These are phyloP conservation scores for Cordyceps cateniannulata DNA, from an alignment of 2,329 filamentous ascomycete species.

Conservation along the genomic window DNA sequence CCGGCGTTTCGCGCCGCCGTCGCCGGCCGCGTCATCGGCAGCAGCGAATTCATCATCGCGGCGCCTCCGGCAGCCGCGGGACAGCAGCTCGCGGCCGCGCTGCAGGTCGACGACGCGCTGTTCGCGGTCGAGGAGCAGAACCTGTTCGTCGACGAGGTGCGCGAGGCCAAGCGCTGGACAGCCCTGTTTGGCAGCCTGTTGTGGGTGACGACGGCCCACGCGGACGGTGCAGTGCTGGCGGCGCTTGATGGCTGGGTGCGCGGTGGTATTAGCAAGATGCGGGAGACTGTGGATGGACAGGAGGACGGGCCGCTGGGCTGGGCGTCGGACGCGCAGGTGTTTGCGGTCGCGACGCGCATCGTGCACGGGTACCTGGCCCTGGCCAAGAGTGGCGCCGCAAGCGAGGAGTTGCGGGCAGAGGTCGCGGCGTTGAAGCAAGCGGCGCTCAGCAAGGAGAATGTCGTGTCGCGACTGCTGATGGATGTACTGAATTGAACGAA, in stretches of 20 bases:
- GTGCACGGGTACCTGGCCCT: constrained; percentile 34
- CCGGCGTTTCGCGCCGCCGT: constrained; percentile 34
- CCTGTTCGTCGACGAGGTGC: constrained; percentile 78
- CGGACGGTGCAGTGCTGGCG: constrained; percentile 15
- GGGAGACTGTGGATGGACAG: constrained; percentile 22
- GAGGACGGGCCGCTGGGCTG: constrained; percentile 66
- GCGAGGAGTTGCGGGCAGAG: constrained; percentile 13
- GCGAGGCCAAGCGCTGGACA: constrained; percentile 67
- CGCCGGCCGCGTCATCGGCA: constrained; percentile 34
- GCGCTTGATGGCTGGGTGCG: constrained; percentile 41
- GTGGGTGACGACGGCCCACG: constrained; percentile 18
- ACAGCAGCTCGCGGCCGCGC: constrained; percentile 36
- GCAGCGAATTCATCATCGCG: too few species aligned
- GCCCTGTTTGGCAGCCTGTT: constrained; percentile 34
- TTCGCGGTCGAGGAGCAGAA: constrained; percentile 93
- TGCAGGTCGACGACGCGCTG: constrained; percentile 57
- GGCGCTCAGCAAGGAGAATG: constrained; percentile 1
- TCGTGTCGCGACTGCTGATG: constrained; percentile 25
- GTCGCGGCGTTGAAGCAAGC: constrained; percentile 9
- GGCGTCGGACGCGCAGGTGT: constrained; percentile 62
- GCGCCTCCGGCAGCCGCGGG: constrained; percentile 25
- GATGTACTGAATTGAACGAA: constrained; percentile 12
- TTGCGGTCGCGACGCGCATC: constrained; percentile 50
- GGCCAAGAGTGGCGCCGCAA: constrained; percentile 14
- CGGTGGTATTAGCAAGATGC: constrained; percentile 41